A percentile compares a stretch with the other conserved stretches of the same genome.
Conservation (phyloP, 768 basidiomycete species). For the Podaxis sp. region DNA sequence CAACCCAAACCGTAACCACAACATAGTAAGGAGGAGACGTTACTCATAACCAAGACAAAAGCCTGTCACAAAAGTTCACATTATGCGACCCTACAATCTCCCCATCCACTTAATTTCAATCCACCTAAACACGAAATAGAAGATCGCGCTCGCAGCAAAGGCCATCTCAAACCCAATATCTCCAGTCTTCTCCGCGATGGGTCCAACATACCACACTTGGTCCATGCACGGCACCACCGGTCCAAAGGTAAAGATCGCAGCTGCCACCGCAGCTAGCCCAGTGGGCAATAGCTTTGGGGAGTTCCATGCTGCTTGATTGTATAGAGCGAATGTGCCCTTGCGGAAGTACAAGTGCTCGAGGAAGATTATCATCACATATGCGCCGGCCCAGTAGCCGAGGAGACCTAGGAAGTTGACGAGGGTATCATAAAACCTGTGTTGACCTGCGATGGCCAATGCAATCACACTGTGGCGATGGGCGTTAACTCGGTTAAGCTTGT, state of each 20-base stretch:
- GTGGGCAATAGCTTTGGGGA: slow-evolving; percentile 53
- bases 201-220: slow-evolving; percentile 77
- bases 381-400: slow-evolving; percentile 66
- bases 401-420: slow-evolving; percentile 76
- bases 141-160: slow-evolving; percentile 47
- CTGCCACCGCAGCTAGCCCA: slow-evolving; percentile 62
- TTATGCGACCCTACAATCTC: background rate
- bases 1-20: too few relatives aligned
- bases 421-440: slow-evolving; percentile 67
- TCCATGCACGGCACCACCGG: slow-evolving; percentile 68
- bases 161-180: slow-evolving; percentile 85
- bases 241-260: slow-evolving; percentile 51
- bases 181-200: slow-evolving; percentile 64
- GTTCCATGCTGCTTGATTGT: slow-evolving; percentile 61
- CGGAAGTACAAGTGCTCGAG: slow-evolving; percentile 73
- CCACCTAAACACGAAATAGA: slow-evolving; percentile 58
- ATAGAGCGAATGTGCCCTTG: slow-evolving; percentile 44
- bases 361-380: slow-evolving; percentile 60
- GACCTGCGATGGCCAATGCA: slow-evolving; percentile 73
- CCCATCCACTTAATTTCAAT: slow-evolving; percentile 39
- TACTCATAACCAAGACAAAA: background rate
- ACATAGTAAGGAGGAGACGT: background rate
- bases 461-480: slow-evolving; percentile 45
- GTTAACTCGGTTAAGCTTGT: background rate
- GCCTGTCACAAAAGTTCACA: background rate